A percentile compares a stretch with the other conserved stretches of the same genome.
Conservation (phyloP, 1,284 basidiomycete species). For the Sporisorium scitamineum region DNA sequence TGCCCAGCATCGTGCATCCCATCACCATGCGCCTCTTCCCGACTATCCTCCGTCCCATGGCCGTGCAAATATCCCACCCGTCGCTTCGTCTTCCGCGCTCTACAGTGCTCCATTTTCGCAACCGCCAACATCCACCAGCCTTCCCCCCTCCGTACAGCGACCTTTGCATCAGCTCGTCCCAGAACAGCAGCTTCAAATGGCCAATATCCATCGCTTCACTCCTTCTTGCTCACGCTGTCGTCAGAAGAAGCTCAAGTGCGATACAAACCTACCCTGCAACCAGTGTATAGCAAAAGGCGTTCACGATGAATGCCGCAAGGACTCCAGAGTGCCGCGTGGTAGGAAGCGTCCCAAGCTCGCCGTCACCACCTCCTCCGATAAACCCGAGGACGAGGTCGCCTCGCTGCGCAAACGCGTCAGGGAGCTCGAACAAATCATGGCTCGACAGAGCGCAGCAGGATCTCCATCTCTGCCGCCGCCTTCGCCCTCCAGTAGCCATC, state of each 20-base stretch:
- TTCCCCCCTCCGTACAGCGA: constrained; percentile 28
- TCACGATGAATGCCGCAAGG: constrained; percentile 52
- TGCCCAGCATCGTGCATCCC: neutral
- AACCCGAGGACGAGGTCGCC: constrained; percentile 31
- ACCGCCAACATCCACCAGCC: neutral
- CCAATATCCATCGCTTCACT: constrained; percentile 46
- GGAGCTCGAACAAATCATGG: constrained; percentile 32
- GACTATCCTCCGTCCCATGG: neutral
- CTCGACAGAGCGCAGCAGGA: neutral
- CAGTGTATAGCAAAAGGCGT: constrained; percentile 58
- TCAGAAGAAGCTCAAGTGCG: constrained; percentile 56
- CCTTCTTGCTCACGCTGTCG: constrained; percentile 52
- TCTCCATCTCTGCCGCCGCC: constrained; percentile 14
- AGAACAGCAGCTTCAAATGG: constrained; percentile 45
- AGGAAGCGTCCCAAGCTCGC: constrained; percentile 45
- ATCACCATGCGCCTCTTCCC: constrained; percentile 8
- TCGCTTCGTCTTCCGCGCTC: neutral
- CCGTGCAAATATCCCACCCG: neutral
- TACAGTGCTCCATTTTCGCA: neutral
- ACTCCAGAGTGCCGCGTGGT: constrained; percentile 48
- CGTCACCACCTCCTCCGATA: constrained; percentile 9
- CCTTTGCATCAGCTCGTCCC: constrained; percentile 40
- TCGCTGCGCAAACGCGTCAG: constrained; percentile 37
- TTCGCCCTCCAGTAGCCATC: constrained; percentile 11
- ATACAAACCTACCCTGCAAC: constrained; percentile 50